Evolutionary conservation across 2,329 filamentous ascomycete species (phyloP), one percentile per base, ranked within the genome.

Genomic region (Venturia nashicola): DNA sequence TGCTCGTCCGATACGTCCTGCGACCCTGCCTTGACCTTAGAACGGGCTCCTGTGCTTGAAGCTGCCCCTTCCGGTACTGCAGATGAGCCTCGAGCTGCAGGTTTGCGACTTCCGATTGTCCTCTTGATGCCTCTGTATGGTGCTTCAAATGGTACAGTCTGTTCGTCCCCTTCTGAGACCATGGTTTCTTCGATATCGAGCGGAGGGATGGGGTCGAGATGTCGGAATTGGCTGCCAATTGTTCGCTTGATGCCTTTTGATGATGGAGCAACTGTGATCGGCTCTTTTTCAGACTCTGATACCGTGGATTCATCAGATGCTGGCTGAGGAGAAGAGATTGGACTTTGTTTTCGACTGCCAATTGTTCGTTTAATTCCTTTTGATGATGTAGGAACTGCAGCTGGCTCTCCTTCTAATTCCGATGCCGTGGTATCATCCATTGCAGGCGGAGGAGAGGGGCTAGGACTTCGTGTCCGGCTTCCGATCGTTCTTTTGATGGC

Each of bases 31-130:
- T 57, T 36, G 16, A 11, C 3, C n/a, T 57, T 32, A 8, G 6
- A 4, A 57, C 7, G 14, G n/a, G 51, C 51, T 36, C 51, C 32
- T n/a, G 18, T 12, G 1, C 11, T n/a, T 36, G 16, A 2, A n/a
- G 60, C 14, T 3, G 60, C 43, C 12, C 27, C 43, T 48, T 44
- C 43, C n/a, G 60, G 40, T n/a, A 43, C 34, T 48, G 23, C 43
- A 2, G 43, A 51, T n/a, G 42, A 32, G 18, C 5, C 60, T 51
- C n/a, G 23, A 27, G 60, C 34, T n/a, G 23, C 61, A n/a, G 51
- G 43, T 12, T 39, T 63, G 34, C 61, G 32, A 43, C 48, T 57
- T 36, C 61, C 61, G n/a, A 63, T 42, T 42, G 61, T 55, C 32
- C 51, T 46, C 34, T 63, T 63, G 18, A 63, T 57, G 46, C 61